These are phyloP conservation scores for Lasiosphaeris hirsuta DNA, from an alignment of 495 filamentous ascomycete genomes.

Conservation along the genomic window DNA sequence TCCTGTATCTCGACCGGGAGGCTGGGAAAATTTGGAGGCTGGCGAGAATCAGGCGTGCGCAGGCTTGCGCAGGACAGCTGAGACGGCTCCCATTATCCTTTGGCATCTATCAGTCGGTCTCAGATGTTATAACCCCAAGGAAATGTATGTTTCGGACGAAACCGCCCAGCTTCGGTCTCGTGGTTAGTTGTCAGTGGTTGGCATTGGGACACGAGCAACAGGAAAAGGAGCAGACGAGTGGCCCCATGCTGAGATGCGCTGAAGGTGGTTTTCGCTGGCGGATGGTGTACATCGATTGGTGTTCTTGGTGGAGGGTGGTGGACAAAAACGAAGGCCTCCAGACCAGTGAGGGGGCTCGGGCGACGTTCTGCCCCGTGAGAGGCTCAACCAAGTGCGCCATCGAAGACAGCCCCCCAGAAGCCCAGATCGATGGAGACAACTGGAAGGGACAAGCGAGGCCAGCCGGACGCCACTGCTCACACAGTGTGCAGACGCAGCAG, in stretches of 20 bases:
- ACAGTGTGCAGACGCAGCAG: background rate
- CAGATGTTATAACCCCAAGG: no score
- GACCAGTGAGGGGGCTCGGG: slow-evolving; percentile 1
- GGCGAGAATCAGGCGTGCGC: no score
- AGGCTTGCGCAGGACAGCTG: no score
- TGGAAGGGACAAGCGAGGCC: background rate
- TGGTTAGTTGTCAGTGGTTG: no score
- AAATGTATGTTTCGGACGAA: no score
- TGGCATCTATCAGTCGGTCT: no score
- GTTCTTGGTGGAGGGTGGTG: slow-evolving; percentile 9
- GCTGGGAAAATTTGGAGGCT: background rate
- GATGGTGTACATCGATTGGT: background rate
- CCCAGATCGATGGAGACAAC: background rate
- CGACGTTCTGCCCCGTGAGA: background rate
- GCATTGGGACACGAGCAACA: no score
- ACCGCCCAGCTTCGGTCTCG: no score
- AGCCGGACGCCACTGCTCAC: background rate
- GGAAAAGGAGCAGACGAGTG: no score
- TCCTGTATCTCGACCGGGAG: background rate
- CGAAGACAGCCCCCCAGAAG: background rate
- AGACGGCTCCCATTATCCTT: no score
- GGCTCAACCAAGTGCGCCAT: slow-evolving; percentile 1
- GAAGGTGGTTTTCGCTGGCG: no score
- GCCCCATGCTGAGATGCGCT: no score
- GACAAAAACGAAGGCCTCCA: background rate